Conservation (phyloP, 2,329 filamentous ascomycete species). For the Exophiala aquamarina region DNA sequence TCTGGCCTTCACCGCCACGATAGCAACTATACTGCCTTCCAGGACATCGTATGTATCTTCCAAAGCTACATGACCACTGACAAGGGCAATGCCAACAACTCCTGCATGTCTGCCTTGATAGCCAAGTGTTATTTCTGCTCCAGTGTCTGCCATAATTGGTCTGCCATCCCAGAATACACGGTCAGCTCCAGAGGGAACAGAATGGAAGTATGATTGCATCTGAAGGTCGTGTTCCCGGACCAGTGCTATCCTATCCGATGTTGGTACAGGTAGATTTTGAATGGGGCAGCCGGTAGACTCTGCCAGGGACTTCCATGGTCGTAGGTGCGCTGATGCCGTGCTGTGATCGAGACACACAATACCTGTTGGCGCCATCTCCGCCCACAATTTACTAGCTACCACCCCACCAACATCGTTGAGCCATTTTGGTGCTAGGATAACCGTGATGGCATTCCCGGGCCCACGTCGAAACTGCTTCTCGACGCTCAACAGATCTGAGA, state of each 20-base stretch:
- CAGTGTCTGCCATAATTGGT: conserved; percentile 43
- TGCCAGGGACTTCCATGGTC: conserved; percentile 42
- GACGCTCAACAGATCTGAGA: conserved; percentile 51
- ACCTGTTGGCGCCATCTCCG: conserved; percentile 49
- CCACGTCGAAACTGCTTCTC: conserved; percentile 44
- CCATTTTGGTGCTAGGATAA: conserved; percentile 60
- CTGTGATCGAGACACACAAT: conserved; percentile 55
- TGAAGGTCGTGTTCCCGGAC: conserved; percentile 57
- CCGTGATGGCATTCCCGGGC: conserved; percentile 47
- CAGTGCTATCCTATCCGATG: conserved; percentile 48
- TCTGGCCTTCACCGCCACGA: conserved; percentile 47
- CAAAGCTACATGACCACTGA: conserved; percentile 50
- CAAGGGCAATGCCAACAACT: conserved; percentile 49
- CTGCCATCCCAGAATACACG: conserved; percentile 45
- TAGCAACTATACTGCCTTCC: conserved; percentile 54
- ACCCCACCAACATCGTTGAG: conserved; percentile 54
- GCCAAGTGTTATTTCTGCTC: conserved; percentile 36
- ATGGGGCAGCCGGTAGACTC: conserved; percentile 34
- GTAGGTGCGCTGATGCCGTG: conserved; percentile 44
- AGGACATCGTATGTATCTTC: conserved; percentile 51
- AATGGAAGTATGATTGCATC: conserved; percentile 62
- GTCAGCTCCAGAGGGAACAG: conserved; percentile 31
- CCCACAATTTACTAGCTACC: conserved; percentile 48
- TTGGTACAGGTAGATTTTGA: conserved; percentile 48
- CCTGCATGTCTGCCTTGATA: conserved; percentile 45